Percentiles rank a stretch among this genome's conserved stretches.
phyloP scores from a whole-genome alignment of 2,329 filamentous ascomycete species.

The Exophiala xenobiotica region DNA sequence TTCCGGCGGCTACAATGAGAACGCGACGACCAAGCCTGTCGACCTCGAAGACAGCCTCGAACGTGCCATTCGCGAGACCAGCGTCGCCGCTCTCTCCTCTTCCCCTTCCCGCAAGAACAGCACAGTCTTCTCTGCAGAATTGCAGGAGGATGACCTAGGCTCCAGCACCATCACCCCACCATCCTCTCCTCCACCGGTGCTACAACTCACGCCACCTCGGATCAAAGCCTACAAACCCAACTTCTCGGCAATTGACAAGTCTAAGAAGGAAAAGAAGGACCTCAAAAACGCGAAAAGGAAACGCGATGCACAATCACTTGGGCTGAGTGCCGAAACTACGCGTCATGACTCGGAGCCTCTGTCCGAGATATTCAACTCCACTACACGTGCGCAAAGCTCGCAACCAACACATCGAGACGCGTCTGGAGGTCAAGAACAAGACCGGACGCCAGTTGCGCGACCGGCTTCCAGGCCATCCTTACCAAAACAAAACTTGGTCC shows the following conservation, averaged over 20 bases:
- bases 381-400: constrained; percentile 18
- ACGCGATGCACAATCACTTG: constrained; percentile 35
- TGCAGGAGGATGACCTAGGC: constrained; percentile 38
- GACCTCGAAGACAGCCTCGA: constrained; percentile 47
- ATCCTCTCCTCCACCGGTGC: constrained; percentile 49
- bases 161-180: constrained; percentile 50
- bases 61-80: constrained; percentile 50
- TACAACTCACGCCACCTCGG: constrained; percentile 43
- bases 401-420: constrained; percentile 10
- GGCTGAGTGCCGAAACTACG: constrained; percentile 21
- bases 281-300: constrained; percentile 40
- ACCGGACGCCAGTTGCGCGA: constrained; percentile 7
- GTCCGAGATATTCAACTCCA: constrained; percentile 30
- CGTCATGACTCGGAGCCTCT: constrained; percentile 30
- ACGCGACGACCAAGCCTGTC: constrained; percentile 23
- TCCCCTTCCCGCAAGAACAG: constrained; percentile 50
- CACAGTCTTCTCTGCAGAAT: constrained; percentile 44
- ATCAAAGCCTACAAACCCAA: constrained; percentile 49
- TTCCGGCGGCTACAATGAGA: constrained; percentile 30
- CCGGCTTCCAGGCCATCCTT: constrained; percentile 11
- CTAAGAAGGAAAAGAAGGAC: constrained; percentile 28
- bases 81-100: constrained; percentile 43
- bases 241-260: constrained; percentile 47
- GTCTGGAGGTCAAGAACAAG: constrained; percentile 6
- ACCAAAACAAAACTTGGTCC: constrained; percentile 45